Conservation (phyloP, 306 rosid species). For the Rosa multiflora region DNA sequence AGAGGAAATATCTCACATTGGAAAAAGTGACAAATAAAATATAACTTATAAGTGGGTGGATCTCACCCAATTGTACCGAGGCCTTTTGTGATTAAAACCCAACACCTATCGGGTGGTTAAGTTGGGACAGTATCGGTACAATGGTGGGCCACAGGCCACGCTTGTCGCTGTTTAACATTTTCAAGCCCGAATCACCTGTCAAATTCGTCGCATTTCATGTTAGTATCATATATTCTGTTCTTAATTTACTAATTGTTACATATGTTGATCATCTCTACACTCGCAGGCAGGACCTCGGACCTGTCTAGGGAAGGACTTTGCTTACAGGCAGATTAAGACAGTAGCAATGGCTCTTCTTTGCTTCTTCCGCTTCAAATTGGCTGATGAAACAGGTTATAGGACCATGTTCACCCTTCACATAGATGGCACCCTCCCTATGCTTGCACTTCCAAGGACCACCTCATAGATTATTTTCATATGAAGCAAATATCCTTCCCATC, state of each 20-base stretch:
- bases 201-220: slow-evolving; percentile 80
- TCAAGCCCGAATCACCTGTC: slow-evolving; percentile 67
- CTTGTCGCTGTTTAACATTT: neutral
- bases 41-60: too few species aligned
- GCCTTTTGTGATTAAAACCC: too few species aligned
- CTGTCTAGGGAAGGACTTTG: slow-evolving; percentile 77
- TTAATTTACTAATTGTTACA: neutral
- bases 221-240: slow-evolving; percentile 6
- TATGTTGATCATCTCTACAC: neutral
- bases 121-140: too few species aligned
- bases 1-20: too few species aligned
- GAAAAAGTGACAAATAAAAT: too few species aligned
- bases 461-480: neutral
- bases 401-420: slow-evolving; percentile 83
- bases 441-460: slow-evolving; percentile 45
- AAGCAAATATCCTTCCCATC: neutral
- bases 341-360: slow-evolving; percentile 50
- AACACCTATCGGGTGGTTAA: too few species aligned
- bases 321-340: slow-evolving; percentile 78
- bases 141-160: too few species aligned
- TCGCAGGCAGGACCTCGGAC: slow-evolving; percentile 71
- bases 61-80: too few species aligned
- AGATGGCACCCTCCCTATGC: slow-evolving; percentile 58
- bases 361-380: slow-evolving; percentile 61
- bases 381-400: slow-evolving; percentile 43